Base-by-base conservation (phyloP, 768 basidiomycete species). In the Kwoniella newhampshirensis region DNA sequence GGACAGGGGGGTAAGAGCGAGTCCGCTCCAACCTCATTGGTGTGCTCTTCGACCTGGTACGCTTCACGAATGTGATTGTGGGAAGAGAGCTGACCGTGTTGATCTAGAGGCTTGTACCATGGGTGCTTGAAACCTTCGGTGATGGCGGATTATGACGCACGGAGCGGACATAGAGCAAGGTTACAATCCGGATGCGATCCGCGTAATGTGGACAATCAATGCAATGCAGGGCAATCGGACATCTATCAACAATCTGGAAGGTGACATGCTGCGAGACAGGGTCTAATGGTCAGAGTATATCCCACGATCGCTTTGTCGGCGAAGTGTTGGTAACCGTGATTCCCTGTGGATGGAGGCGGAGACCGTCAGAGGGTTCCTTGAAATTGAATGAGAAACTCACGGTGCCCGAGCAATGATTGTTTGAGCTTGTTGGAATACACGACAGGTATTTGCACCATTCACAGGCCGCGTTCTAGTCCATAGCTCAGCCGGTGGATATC, bases 381-480 rank as follows among this genome's bases (percentile, higher is more conserved):
- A 50, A 13, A 17, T 12, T 37, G 51, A 42, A 40, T 13, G 15
- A 4, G 4, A 5, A 13, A 60, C 67, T 62, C 46, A 75, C 77
- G 2, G 68, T 77, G n/a, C 78, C 78, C 27, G 60, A 56, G 57
- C 77, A 79, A 37, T 70, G 65, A 46, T 78, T 67, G 63, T 80
- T 80, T 6, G 67, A 50, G 2, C 55, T 51, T n/a, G 86, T 87
- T 1, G 92, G 93, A 74, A 93, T 84, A 66, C 93, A 96, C 1
- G 89, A 91, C 4, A 96, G 78, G 75, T 89, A 96, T 47, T 89
- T 84, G 74, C 92, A 96, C 63, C 91, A 87, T 50, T 47, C 77
- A 83, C 58, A 79, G 84, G 90, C 89, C 12, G 86, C 86, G 70
- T 88, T 87, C 27, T 92, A 89, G 20, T n/a, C n/a, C n/a, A n/a